phyloP scores from a whole-genome alignment of 352 stramenopile genomes.

The Globisporangium spiculum region DNA sequence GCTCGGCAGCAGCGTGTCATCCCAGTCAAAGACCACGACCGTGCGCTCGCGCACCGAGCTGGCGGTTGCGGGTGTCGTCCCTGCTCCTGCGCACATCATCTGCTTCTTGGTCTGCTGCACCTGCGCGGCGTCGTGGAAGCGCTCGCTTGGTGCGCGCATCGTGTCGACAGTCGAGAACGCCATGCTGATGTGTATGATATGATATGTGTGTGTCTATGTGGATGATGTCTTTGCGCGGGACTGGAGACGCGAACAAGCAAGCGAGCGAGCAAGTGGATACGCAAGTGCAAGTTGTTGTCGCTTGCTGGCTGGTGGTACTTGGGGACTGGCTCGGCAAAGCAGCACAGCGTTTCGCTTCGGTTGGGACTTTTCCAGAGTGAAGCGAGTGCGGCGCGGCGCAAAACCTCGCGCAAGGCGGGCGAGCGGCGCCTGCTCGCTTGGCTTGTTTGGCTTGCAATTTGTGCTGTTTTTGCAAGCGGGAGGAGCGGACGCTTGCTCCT shows the following conservation, averaged over 20 bases:
- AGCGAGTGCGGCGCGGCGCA: neutral
- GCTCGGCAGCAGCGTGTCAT: conserved; percentile 86
- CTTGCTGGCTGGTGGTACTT: neutral
- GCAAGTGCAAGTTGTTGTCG: neutral
- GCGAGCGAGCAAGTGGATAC: neutral
- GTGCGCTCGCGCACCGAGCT: conserved; percentile 65
- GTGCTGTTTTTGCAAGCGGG: conserved; percentile 2
- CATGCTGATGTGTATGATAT: conserved; percentile 26
- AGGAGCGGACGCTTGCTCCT: neutral
- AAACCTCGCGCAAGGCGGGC: neutral
- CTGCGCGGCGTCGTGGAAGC: conserved; percentile 18
- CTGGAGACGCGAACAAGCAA: neutral
- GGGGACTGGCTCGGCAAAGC: neutral
- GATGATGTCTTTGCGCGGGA: neutral
- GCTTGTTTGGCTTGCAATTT: neutral
- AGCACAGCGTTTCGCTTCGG: conserved; percentile 11
- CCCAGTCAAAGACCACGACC: conserved; percentile 87
- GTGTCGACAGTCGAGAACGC: conserved; percentile 52
- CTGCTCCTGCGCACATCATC: neutral
- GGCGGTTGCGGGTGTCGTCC: neutral
- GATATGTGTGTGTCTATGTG: neutral
- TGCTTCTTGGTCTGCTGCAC: conserved; percentile 21
- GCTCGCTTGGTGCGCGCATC: conserved; percentile 22
- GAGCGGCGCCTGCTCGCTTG: neutral
- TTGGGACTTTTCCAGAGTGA: conserved; percentile 17